A percentile compares a stretch with the other conserved stretches of the same genome.
Evolutionary conservation across 108 stramenopile species (phyloP).

Genomic region (Conticribra guillardii): DNA sequence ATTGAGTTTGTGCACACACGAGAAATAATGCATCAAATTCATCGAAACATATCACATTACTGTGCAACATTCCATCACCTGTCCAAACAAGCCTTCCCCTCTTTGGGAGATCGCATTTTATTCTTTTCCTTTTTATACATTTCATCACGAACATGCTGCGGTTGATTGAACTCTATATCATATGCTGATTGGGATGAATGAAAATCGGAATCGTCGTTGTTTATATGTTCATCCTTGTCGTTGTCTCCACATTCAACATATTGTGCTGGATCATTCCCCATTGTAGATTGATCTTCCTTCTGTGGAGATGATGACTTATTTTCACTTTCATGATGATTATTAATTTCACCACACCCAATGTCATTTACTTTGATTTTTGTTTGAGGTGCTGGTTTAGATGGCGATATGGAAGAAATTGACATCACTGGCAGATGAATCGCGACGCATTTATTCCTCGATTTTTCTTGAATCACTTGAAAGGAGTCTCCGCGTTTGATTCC

Average conservation of each 20-base stretch:
- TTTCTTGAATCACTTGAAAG: conserved; percentile 64
- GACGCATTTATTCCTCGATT: conserved; percentile 46
- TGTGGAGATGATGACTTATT: too few relatives aligned
- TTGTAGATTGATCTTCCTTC: too few relatives aligned
- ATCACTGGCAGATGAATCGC: too few relatives aligned
- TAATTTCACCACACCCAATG: too few relatives aligned
- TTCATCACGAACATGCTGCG: conserved; percentile 48
- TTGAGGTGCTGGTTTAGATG: too few relatives aligned
- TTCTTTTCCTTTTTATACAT: conserved; percentile 59
- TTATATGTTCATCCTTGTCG: conserved; percentile 5
- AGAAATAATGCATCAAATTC: too few relatives aligned
- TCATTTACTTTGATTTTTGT: too few relatives aligned
- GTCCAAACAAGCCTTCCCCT: conserved; percentile 89
- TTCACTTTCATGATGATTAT: too few relatives aligned
- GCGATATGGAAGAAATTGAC: too few relatives aligned
- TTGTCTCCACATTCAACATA: too few relatives aligned
- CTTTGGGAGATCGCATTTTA: conserved; percentile 54
- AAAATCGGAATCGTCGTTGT: not conserved
- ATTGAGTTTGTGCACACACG: too few relatives aligned
- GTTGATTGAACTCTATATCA: conserved; percentile 58
- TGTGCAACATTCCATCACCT: conserved; percentile 24
- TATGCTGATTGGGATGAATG: conserved; percentile 46
- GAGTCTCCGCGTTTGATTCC: conserved; percentile 79
- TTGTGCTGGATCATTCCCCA: too few relatives aligned
- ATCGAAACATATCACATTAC: not conserved